phyloP scores from a whole-genome alignment of 768 basidiomycete species.

The Tricholoma hemisulphureum region DNA sequence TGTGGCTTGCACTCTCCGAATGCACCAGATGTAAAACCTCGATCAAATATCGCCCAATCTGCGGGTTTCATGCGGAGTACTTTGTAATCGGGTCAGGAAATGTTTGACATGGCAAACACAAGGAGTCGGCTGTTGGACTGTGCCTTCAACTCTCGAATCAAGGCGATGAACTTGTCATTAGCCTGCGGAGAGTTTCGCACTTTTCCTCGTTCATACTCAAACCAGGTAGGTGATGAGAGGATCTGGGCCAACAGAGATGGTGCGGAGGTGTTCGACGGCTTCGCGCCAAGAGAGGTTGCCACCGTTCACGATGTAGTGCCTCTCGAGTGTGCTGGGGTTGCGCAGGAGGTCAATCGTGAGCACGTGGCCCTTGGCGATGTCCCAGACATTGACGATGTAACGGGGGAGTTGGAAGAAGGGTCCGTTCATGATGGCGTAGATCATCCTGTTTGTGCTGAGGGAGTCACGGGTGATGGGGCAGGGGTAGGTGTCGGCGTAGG shows the following conservation, averaged over 20 bases:
- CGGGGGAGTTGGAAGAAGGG: slow-evolving; percentile 20
- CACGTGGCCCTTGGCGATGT: slow-evolving; percentile 35
- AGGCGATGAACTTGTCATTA: slow-evolving; percentile 41
- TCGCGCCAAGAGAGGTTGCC: slow-evolving; percentile 30
- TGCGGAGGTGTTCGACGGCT: slow-evolving; percentile 8
- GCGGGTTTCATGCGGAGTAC: slow-evolving; percentile 42
- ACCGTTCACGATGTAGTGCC: slow-evolving; percentile 30
- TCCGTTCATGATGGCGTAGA: slow-evolving; percentile 28
- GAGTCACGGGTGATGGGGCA: slow-evolving; percentile 19
- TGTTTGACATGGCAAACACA: slow-evolving; percentile 56
- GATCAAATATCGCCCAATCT: slow-evolving; percentile 49
- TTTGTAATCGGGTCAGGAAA: slow-evolving; percentile 52
- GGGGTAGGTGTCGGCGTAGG: slow-evolving; percentile 32
- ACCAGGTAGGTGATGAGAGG: slow-evolving; percentile 47
- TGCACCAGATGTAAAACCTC: slow-evolving; percentile 51
- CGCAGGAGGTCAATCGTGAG: slow-evolving; percentile 28
- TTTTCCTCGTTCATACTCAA: slow-evolving; percentile 51
- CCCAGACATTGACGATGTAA: slow-evolving; percentile 35
- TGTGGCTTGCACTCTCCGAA: slow-evolving; percentile 56
- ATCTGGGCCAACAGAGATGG: too few species aligned
- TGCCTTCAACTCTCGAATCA: slow-evolving; percentile 46
- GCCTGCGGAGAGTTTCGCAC: slow-evolving; percentile 47
- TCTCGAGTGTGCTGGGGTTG: slow-evolving; percentile 18
- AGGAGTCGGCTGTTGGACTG: slow-evolving; percentile 32
- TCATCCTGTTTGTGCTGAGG: slow-evolving; percentile 33